Percentiles rank a stretch among this genome's conserved stretches.
phyloP scores from a whole-genome alignment of 1,284 basidiomycete genomes.

The Microbotryum violaceum region DNA sequence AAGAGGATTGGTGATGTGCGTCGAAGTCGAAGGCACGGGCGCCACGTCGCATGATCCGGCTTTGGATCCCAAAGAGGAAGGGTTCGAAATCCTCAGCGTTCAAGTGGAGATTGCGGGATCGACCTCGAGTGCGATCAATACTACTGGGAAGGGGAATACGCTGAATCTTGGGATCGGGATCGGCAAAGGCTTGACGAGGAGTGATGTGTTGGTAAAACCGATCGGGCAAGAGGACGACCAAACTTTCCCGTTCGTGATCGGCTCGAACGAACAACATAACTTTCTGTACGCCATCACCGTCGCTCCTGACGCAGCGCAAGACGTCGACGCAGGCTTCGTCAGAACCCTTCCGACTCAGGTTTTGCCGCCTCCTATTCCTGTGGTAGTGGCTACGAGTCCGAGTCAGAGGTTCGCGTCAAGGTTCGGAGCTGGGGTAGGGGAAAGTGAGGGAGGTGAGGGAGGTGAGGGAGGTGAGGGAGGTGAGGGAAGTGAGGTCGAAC shows the following conservation, averaged over 20 bases:
- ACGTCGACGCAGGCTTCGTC: slow-evolving; percentile 22
- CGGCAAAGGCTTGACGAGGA: neutral
- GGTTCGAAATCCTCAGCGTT: slow-evolving; percentile 17
- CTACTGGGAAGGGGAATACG: no score
- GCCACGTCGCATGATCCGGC: neutral
- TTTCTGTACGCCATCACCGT: slow-evolving; percentile 75
- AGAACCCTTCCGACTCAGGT: slow-evolving; percentile 10
- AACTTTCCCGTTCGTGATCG: slow-evolving; percentile 60
- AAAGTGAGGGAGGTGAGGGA: neutral
- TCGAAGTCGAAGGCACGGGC: slow-evolving; percentile 12
- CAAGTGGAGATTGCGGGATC: slow-evolving; percentile 8
- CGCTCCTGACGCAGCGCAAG: slow-evolving; percentile 17
- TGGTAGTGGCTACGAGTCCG: slow-evolving; percentile 18
- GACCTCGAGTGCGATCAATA: no score
- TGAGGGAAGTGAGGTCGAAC: neutral
- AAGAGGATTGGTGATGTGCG: slow-evolving; percentile 14
- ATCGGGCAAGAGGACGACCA: neutral
- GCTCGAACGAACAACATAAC: slow-evolving; percentile 69
- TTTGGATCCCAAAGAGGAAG: neutral
- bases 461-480: neutral
- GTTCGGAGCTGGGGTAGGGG: slow-evolving; percentile 3
- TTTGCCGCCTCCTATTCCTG: slow-evolving; percentile 1
- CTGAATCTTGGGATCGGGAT: no score
- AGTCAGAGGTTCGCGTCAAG: slow-evolving; percentile 15
- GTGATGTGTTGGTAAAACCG: slow-evolving; percentile 17